Percentiles rank a stretch among this genome's conserved stretches.
These are phyloP conservation scores for Pseudonectria foliicola DNA, from an alignment of 2,329 filamentous ascomycete species.

Conservation along the genomic window DNA sequence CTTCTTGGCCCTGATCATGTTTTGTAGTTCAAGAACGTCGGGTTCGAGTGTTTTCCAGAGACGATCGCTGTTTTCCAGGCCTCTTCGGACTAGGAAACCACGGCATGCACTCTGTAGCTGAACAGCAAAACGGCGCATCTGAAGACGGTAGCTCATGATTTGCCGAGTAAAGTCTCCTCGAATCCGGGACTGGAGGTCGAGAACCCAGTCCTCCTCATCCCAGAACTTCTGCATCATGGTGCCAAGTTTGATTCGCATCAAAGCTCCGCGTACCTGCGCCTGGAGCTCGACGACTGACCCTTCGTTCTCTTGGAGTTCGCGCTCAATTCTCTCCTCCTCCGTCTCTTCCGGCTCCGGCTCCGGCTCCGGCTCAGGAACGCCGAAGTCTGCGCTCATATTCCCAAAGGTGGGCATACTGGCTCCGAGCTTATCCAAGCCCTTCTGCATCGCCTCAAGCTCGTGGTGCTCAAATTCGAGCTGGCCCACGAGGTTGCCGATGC, in stretches of 20 bases:
- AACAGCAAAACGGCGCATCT: slow-evolving; percentile 75
- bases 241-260: slow-evolving; percentile 70
- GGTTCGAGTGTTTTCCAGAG: slow-evolving; percentile 64
- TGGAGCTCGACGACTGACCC: slow-evolving; percentile 70
- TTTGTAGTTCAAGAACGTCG: slow-evolving; percentile 74
- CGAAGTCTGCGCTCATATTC: slow-evolving; percentile 94
- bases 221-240: slow-evolving; percentile 82
- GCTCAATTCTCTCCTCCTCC: slow-evolving; percentile 79
- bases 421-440: slow-evolving; percentile 91
- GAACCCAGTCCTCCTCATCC: slow-evolving; percentile 70
- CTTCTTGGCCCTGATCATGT: slow-evolving; percentile 64
- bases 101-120: slow-evolving; percentile 72
- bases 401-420: slow-evolving; percentile 96
- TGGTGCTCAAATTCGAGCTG: slow-evolving; percentile 97
- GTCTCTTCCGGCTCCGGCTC: slow-evolving; percentile 75
- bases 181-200: slow-evolving; percentile 79
- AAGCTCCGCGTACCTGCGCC: slow-evolving; percentile 74
- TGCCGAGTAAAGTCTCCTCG: slow-evolving; percentile 84
- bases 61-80: slow-evolving; percentile 54
- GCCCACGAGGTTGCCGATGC: slow-evolving; percentile 92
- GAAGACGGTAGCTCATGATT: slow-evolving; percentile 70
- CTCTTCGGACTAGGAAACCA: slow-evolving; percentile 64
- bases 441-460: slow-evolving; percentile 93
- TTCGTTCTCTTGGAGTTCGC: slow-evolving; percentile 75
- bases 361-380: slow-evolving; percentile 65